A percentile compares a stretch with the other conserved stretches of the same genome.
Conservation (phyloP, 129 eudicot species). For the Flaveria ramosissima region DNA sequence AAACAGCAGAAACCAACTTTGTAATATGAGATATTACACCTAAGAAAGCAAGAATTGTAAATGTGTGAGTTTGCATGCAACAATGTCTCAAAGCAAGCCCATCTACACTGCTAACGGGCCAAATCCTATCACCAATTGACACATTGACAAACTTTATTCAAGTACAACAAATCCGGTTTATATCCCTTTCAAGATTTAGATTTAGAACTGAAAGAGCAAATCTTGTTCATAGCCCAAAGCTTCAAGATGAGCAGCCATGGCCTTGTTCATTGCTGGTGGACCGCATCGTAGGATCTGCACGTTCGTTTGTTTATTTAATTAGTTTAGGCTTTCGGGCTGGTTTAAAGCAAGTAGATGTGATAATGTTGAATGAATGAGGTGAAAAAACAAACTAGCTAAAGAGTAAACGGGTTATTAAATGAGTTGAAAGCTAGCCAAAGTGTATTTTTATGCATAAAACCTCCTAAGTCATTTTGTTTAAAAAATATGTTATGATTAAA, state of each 20-base stretch:
- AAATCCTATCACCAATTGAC: not conserved
- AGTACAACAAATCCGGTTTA: conserved; percentile 10
- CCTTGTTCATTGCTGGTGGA: conserved; percentile 56
- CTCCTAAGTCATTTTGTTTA: not conserved
- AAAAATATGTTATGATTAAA: not conserved
- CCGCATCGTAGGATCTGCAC: conserved; percentile 55
- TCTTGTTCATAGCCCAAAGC: conserved; percentile 42
- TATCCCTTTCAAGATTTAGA: not conserved
- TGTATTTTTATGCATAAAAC: not conserved
- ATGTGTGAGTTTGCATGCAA: conserved; percentile 2
- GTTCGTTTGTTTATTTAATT: not conserved
- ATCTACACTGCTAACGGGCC: not conserved
- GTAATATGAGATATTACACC: conserved; percentile 5
- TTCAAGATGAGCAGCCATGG: conserved; percentile 52
- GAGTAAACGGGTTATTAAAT: not conserved
- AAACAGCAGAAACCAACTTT: not conserved
- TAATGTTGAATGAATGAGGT: not conserved
- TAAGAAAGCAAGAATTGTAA: not conserved
- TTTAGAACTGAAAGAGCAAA: conserved; percentile 41
- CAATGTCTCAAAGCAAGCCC: conserved; percentile 6
- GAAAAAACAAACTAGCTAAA: not conserved
- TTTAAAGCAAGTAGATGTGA: not conserved
- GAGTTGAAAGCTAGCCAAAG: not conserved
- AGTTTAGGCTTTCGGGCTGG: not conserved
- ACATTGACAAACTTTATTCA: conserved; percentile 27